Evolutionary conservation across 2,329 filamentous ascomycete species (phyloP).

Genomic region (Colletotrichum ledebouriae): DNA sequence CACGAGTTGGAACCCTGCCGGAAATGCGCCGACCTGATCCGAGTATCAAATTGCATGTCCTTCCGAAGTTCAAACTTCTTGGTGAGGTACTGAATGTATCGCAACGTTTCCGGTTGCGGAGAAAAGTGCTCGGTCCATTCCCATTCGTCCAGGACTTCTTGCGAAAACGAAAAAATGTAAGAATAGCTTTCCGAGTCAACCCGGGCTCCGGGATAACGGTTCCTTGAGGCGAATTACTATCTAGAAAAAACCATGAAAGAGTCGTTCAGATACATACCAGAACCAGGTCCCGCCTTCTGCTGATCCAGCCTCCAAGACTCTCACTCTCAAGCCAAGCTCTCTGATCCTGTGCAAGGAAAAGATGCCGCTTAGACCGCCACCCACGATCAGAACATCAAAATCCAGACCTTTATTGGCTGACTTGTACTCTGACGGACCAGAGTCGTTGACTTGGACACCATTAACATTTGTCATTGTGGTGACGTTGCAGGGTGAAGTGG

Average conservation of each 20-base stretch:
- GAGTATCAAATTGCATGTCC: constrained; percentile 50
- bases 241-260: too few species aligned
- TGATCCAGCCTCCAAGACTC: constrained; percentile 56
- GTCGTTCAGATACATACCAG: constrained; percentile 47
- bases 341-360: constrained; percentile 57
- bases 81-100: constrained; percentile 55
- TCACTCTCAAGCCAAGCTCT: constrained; percentile 53
- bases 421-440: constrained; percentile 4
- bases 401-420: constrained; percentile 43
- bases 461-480: constrained; percentile 11
- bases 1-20: constrained; percentile 46
- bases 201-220: constrained; percentile 61
- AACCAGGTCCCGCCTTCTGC: constrained; percentile 62
- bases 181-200: constrained; percentile 62
- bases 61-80: constrained; percentile 52
- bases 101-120: constrained; percentile 52
- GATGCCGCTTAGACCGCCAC: constrained; percentile 57
- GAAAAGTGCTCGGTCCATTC: constrained; percentile 54
- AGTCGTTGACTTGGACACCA: constrained; percentile 4
- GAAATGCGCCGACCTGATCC: constrained; percentile 49
- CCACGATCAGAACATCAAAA: constrained; percentile 56
- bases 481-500: not conserved
- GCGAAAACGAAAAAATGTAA: constrained; percentile 58
- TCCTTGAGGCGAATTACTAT: constrained; percentile 41
- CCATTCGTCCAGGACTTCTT: constrained; percentile 58